Evolutionary conservation across 345 rosid genomes (phyloP), one percentile per base, ranked within the genome.

Genomic region (Microthlaspi erraticum): DNA sequence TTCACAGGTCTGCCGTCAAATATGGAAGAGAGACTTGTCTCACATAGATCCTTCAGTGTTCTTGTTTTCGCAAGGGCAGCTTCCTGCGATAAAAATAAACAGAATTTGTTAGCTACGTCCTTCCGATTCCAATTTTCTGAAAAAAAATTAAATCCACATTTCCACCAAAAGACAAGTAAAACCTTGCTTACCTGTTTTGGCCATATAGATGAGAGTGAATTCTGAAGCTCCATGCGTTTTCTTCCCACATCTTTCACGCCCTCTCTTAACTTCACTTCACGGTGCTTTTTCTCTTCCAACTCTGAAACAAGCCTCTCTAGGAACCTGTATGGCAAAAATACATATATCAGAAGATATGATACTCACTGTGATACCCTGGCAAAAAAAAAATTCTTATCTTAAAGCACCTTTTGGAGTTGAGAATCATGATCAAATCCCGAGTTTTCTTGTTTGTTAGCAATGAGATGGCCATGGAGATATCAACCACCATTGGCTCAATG

Each of bases 1-100:
- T 94, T 83, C 49, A 91, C 99, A 10, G 99, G 99, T 70, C 99
- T 86, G 77, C 99, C 99, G 32, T 94, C 95, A 64, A 91, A 94
- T 76, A 91, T 78, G 70, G 96, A 80, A 12, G 99, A 89, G 46
- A 91, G 91, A n/a, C 89, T 83, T 33, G 81, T 85, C 83, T 89
- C 99, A 16, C 97, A 85, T 17, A 89, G 82, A 75, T 83, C 88
- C 86, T 94, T 94, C 70, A 91, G 86, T 81, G 86, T 92, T 82
- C 90, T 85, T 76, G 93, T 86, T 85, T 88, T 89, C 18, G 46
- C 71, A 64, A 91, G 85, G 14, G 93, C 90, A 65, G 91, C 85
- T 84, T 89, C 96, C 98, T 93, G 92, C 57, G 75, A 71, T 70
- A 33, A 26, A 64, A 26, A 64, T 53, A 60, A 2, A 37, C 13